Conservation (phyloP, 257 asterid genomes). For the Solanum sejunctum region DNA sequence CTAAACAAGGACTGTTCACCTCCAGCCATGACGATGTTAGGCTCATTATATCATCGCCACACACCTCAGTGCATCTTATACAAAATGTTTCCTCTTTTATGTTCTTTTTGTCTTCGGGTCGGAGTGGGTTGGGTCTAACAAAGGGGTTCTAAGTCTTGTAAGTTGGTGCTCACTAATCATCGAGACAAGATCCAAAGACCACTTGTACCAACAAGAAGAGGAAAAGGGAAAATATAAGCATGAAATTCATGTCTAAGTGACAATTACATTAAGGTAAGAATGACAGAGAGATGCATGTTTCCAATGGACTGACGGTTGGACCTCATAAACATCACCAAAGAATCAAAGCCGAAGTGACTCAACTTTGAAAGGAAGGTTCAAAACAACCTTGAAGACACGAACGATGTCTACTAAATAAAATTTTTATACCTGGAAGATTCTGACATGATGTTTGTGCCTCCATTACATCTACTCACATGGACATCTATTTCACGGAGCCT, state of each 20-base stretch:
- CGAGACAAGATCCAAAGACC: neutral
- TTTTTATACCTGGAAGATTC: constrained; percentile 74
- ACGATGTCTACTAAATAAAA: neutral
- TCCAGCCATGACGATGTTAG: neutral
- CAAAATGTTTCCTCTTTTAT: neutral
- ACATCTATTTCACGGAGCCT: constrained; percentile 67
- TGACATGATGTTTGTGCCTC: constrained; percentile 33
- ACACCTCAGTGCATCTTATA: neutral
- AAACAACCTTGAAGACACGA: neutral
- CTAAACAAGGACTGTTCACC: neutral
- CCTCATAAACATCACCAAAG: neutral
- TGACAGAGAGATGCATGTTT: neutral
- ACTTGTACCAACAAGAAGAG: neutral
- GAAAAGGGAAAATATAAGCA: neutral
- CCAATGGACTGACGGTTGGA: neutral
- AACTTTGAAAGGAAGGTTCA: neutral
- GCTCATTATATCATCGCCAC: neutral
- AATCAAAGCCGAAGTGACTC: neutral
- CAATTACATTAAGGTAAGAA: neutral
- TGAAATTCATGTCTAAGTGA: neutral
- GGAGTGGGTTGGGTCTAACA: neutral
- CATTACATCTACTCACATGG: constrained; percentile 67
- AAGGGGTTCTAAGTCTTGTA: neutral
- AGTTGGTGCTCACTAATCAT: neutral
- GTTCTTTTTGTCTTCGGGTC: neutral